phyloP scores from a whole-genome alignment of 1,139 yeast genomes.

The Geotrichum restrictum region DNA sequence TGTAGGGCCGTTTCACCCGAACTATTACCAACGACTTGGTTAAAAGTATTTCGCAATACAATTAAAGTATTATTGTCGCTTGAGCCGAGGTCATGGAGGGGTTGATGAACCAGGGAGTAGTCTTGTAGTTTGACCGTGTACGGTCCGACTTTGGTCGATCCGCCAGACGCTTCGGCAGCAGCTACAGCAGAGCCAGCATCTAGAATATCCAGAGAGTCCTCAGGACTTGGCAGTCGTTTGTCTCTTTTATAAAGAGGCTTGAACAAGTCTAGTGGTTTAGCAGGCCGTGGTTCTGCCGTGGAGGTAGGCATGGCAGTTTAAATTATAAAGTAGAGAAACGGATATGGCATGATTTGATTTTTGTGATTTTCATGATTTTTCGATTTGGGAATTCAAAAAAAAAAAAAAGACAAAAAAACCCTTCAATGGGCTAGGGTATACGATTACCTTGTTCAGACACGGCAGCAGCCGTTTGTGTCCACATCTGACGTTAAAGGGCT shows the following conservation, averaged over 20 bases:
- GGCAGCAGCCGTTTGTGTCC: no score
- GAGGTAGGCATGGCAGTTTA: conserved; percentile 2
- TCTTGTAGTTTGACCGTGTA: conserved; percentile 4
- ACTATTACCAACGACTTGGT: background rate
- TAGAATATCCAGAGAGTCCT: conserved; percentile 10
- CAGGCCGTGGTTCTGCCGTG: background rate
- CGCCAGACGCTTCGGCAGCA: background rate
- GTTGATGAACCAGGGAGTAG: background rate
- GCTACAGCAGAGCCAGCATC: conserved; percentile 3
- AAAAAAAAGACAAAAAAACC: no score
- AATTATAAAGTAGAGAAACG: background rate
- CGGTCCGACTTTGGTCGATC: background rate
- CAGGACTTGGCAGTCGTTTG: conserved; percentile 4
- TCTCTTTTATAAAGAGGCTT: conserved; percentile 22
- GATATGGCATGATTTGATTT: no score
- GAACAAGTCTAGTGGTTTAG: conserved; percentile 15
- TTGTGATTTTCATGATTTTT: background rate
- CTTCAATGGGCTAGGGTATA: no score
- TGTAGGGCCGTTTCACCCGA: background rate
- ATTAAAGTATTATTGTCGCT: background rate
- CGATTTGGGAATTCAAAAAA: no score
- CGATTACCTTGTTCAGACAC: no score
- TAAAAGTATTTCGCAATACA: conserved; percentile 5
- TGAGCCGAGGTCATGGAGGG: background rate
- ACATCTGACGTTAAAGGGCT: no score